Conservation (phyloP, 2,329 filamentous ascomycete species). For the Remersonia thermophila region DNA sequence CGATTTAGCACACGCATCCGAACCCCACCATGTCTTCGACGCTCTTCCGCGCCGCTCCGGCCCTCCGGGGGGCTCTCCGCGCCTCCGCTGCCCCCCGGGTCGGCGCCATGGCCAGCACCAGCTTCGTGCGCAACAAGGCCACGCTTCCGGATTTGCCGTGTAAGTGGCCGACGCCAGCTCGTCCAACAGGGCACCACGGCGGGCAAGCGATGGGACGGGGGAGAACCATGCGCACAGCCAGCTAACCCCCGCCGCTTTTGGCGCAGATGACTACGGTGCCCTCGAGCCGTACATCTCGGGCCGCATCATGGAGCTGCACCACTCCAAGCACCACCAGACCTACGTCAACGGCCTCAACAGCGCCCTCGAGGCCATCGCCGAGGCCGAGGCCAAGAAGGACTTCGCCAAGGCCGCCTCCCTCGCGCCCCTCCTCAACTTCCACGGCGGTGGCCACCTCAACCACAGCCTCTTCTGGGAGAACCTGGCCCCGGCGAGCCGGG, state of each 20-base stretch:
- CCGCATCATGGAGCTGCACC: conserved; percentile 73
- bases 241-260: no score
- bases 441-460: conserved; percentile 87
- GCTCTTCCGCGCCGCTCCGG: conserved; percentile 58
- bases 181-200: no score
- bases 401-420: conserved; percentile 35
- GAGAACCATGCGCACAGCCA: no score
- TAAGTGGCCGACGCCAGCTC: conserved; percentile 21
- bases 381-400: conserved; percentile 53
- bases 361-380: conserved; percentile 47
- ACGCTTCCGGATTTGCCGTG: conserved; percentile 78
- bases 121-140: conserved; percentile 75
- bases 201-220: no score
- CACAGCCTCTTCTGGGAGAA: conserved; percentile 90
- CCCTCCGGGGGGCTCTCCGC: conserved; percentile 59
- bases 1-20: neutral
- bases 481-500: conserved; percentile 54
- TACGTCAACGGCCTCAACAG: conserved; percentile 68
- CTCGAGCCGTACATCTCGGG: conserved; percentile 73
- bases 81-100: conserved; percentile 47
- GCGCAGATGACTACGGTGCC: conserved; percentile 82
- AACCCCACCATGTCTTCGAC: conserved; percentile 55
- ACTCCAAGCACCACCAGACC: conserved; percentile 66
- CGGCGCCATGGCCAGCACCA: conserved; percentile 57
- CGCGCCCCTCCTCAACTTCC: conserved; percentile 60